Percentiles rank a stretch among this genome's conserved stretches.
phyloP scores from a whole-genome alignment of 2,329 filamentous ascomycete genomes.

The Colletotrichum sp. region DNA sequence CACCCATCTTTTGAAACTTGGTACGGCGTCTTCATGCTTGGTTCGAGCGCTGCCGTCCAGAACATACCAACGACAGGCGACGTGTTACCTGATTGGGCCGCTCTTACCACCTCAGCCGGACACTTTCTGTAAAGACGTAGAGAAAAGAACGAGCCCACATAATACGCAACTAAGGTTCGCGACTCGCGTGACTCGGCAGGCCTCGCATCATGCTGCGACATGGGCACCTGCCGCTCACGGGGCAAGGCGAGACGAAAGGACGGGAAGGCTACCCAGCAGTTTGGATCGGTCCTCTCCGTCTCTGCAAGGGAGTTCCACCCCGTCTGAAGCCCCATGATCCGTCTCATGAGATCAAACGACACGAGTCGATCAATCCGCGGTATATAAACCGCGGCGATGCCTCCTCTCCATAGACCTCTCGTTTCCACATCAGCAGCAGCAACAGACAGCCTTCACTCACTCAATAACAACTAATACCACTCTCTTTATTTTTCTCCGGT shows the following conservation, averaged over 20 bases:
- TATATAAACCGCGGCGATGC: not conserved
- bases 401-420: not conserved
- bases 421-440: not conserved
- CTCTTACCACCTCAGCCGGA: not conserved
- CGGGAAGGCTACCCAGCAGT: not conserved
- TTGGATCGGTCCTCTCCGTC: not conserved
- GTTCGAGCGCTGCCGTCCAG: not conserved
- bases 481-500: not conserved
- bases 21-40: not conserved
- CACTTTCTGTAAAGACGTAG: not conserved
- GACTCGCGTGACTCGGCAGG: not conserved
- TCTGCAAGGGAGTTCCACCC: not conserved
- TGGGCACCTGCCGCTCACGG: not conserved
- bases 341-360: not conserved
- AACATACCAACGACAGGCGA: not conserved
- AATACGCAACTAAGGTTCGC: not conserved
- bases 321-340: not conserved
- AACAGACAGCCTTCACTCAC: not conserved
- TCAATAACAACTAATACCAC: not conserved
- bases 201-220: not conserved
- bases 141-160: not conserved
- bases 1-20: not conserved
- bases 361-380: not conserved
- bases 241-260: not conserved
- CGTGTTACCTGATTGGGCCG: not conserved